These are phyloP conservation scores for Fistulinella prunicolor DNA, from an alignment of 768 basidiomycete genomes.

Conservation along the genomic window DNA sequence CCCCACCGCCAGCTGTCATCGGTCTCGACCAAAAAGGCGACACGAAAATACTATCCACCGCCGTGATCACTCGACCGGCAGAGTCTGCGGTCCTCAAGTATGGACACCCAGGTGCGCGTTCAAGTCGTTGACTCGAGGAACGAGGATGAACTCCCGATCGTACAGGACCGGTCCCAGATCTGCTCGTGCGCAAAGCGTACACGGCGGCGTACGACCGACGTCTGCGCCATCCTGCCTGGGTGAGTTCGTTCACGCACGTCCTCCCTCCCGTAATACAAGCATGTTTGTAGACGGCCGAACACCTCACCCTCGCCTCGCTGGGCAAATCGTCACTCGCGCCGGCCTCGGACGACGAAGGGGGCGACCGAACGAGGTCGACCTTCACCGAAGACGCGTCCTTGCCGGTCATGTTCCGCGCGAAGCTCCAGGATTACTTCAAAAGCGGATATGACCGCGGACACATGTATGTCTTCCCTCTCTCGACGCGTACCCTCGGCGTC, in stretches of 20 bases:
- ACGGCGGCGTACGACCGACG: slow-evolving; percentile 89
- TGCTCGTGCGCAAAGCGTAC: slow-evolving; percentile 78
- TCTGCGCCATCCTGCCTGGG: slow-evolving; percentile 92
- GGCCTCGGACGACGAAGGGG: slow-evolving; percentile 40
- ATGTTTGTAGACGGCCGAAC: slow-evolving; percentile 79
- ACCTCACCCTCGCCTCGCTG: slow-evolving; percentile 78
- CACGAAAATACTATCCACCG: slow-evolving; percentile 40
- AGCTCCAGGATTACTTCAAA: slow-evolving; percentile 82
- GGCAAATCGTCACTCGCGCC: slow-evolving; percentile 42
- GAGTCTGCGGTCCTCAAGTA: slow-evolving; percentile 50
- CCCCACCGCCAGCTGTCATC: slow-evolving; percentile 35
- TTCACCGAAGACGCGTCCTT: slow-evolving; percentile 84
- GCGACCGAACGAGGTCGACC: slow-evolving; percentile 69
- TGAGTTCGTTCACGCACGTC: slow-evolving; percentile 32
- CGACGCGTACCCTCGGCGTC: not conserved
- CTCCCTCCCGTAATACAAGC: not conserved
- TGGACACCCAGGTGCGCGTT: slow-evolving; percentile 21
- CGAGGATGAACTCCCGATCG: too few relatives aligned
- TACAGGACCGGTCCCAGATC: slow-evolving; percentile 82
- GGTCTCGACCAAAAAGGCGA: slow-evolving; percentile 45
- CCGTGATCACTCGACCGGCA: slow-evolving; percentile 17
- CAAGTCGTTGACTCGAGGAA: not conserved
- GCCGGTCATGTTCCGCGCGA: slow-evolving; percentile 76
- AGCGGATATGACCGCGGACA: slow-evolving; percentile 97
- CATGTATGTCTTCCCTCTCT: slow-evolving; percentile 60